Percentiles rank a stretch among this genome's conserved stretches.
These are phyloP conservation scores for Ceratocystiopsis sp. DNA, from an alignment of 2,329 filamentous ascomycete species.

Conservation along the genomic window DNA sequence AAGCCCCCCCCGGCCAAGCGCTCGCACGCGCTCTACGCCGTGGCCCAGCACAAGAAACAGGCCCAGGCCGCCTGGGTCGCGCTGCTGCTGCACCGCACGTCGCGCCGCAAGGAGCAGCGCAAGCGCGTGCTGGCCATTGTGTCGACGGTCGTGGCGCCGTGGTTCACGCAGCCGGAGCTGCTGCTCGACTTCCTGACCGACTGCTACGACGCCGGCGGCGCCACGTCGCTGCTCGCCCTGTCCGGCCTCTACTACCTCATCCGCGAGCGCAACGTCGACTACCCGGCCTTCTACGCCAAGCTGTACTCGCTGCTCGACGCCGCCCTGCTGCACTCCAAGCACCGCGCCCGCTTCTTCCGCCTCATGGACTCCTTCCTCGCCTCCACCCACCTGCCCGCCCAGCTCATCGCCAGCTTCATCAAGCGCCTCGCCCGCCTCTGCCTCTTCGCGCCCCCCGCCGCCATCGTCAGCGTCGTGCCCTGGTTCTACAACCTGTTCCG, in stretches of 20 bases:
- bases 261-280: conserved; percentile 83
- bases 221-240: conserved; percentile 71
- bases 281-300: conserved; percentile 84
- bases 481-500: conserved; percentile 94
- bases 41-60: conserved; percentile 56
- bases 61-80: conserved; percentile 80
- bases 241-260: conserved; percentile 94
- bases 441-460: conserved; percentile 76
- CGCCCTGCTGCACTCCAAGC: conserved; percentile 78
- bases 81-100: conserved; percentile 30
- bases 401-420: conserved; percentile 86
- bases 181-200: conserved; percentile 95
- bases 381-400: conserved; percentile 82
- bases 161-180: conserved; percentile 76
- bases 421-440: conserved; percentile 77
- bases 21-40: conserved; percentile 46
- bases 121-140: conserved; percentile 64
- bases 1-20: conserved; percentile 43
- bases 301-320: conserved; percentile 84
- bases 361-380: conserved; percentile 78
- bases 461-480: conserved; percentile 74
- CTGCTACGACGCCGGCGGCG: conserved; percentile 74
- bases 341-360: conserved; percentile 85
- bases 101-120: conserved; percentile 46
- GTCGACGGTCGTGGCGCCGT: conserved; percentile 64